Percentiles rank a stretch among this genome's conserved stretches.
Evolutionary conservation across 2,329 filamentous ascomycete genomes (phyloP).

Genomic region (Ophiostoma fasciatum): DNA sequence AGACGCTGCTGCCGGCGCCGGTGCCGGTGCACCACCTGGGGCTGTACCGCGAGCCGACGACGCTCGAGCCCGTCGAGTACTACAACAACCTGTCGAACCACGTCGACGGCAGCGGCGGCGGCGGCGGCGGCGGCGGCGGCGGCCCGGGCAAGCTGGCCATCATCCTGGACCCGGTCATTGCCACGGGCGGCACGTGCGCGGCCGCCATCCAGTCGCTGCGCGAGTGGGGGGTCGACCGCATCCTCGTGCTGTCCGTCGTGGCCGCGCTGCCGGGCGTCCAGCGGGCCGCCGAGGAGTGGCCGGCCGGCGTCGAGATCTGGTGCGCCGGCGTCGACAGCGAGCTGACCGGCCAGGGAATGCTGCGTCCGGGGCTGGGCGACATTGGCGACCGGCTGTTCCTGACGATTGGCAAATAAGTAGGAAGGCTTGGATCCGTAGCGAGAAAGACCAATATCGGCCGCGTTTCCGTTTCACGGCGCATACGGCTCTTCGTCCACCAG

Average conservation of each 20-base stretch:
- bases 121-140: conserved; percentile 23
- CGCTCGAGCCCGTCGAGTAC: conserved; percentile 84
- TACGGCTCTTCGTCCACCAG: conserved; percentile 64
- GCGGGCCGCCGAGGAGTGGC: conserved; percentile 63
- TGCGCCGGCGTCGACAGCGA: conserved; percentile 63
- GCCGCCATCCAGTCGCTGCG: conserved; percentile 79
- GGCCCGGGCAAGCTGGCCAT: conserved; percentile 49
- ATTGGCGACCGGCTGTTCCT: conserved; percentile 82
- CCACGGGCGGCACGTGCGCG: conserved; percentile 77
- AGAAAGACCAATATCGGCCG: too few species aligned
- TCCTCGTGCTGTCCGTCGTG: conserved; percentile 64
- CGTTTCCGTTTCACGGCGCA: too few species aligned
- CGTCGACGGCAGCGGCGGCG: conserved; percentile 24
- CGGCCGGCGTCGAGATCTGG: conserved; percentile 65
- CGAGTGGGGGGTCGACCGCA: conserved; percentile 80
- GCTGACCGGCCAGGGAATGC: conserved; percentile 71
- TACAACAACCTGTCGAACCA: conserved; percentile 93
- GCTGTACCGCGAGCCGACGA: conserved; percentile 79
- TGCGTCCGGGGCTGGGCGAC: conserved; percentile 79
- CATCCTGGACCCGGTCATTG: conserved; percentile 82
- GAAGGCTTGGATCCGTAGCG: too few species aligned
- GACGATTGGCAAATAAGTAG: conserved; percentile 62
- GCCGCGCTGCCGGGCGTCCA: conserved; percentile 57
- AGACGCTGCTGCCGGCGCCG: conserved; percentile 64
- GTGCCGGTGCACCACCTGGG: conserved; percentile 87